These are phyloP conservation scores for Gossypium longicalyx DNA, from an alignment of 345 rosid species.

Conservation along the genomic window DNA sequence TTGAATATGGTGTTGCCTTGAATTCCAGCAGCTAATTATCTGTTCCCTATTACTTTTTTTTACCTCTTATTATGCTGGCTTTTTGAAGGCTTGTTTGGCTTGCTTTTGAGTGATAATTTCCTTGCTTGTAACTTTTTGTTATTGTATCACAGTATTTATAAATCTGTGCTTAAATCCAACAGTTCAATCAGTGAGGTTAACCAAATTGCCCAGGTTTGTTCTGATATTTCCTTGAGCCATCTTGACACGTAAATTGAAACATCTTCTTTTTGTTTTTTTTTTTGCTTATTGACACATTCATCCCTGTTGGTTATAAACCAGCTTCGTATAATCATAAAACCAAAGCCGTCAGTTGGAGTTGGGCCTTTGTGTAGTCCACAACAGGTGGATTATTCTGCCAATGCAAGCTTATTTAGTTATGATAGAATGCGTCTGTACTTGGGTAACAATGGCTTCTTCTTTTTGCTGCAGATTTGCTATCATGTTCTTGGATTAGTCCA, in stretches of 20 bases:
- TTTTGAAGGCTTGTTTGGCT: neutral
- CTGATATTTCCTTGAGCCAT: neutral
- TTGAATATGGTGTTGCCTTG: neutral
- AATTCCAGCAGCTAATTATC: neutral
- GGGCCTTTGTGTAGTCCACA: conserved; percentile 86
- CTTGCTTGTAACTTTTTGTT: conserved; percentile 22
- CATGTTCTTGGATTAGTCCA: conserved; percentile 94
- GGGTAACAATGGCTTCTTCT: neutral
- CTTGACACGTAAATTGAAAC: neutral
- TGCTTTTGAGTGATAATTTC: neutral
- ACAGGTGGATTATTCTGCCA: conserved; percentile 53
- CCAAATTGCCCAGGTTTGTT: conserved; percentile 94
- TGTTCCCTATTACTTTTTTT: neutral
- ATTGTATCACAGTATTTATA: conserved; percentile 60
- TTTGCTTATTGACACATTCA: conserved; percentile 20
- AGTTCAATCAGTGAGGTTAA: conserved; percentile 78
- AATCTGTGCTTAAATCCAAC: conserved; percentile 77
- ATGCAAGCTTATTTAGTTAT: neutral
- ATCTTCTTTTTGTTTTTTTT: neutral
- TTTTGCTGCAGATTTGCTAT: conserved; percentile 90
- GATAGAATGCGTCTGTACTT: neutral
- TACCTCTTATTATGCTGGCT: neutral
- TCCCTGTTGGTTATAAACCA: conserved; percentile 35
- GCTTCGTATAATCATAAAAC: conserved; percentile 89
- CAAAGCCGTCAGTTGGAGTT: conserved; percentile 61